Conservation (phyloP, 306 rosid species). For the Rosa chinensis region DNA sequence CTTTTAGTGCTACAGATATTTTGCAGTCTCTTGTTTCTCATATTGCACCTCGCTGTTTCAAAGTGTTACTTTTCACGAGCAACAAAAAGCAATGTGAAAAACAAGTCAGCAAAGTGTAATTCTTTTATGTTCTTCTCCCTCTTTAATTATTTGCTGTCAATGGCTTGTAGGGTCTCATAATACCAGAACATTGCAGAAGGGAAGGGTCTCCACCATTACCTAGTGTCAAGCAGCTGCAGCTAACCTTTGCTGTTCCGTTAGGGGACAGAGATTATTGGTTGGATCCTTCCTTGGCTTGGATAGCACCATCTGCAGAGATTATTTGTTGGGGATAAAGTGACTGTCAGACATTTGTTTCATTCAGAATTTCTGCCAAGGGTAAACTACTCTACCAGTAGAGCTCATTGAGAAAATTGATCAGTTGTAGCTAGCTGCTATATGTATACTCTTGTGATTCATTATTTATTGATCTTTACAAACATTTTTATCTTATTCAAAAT, state of each 20-base stretch:
- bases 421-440: not conserved
- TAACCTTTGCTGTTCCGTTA: not conserved
- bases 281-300: not conserved
- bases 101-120: not conserved
- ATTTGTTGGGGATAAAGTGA: not conserved
- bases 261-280: slow-evolving; percentile 3
- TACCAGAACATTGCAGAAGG: slow-evolving; percentile 2
- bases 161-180: slow-evolving; percentile 5
- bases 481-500: not conserved
- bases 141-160: not conserved
- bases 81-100: not conserved
- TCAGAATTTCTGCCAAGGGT: not conserved
- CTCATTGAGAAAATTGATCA: not conserved
- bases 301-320: not conserved
- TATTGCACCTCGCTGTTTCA: not conserved
- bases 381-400: not conserved
- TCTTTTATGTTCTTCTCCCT: not conserved
- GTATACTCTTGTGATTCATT: not conserved
- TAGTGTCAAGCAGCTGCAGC: slow-evolving; percentile 3
- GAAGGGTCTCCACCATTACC: not conserved
- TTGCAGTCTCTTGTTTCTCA: not conserved
- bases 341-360: not conserved
- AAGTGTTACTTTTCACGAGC: not conserved
- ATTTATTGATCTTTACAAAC: not conserved
- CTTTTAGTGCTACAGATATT: not conserved